Evolutionary conservation across 352 stramenopile genomes (phyloP).

Genomic region (Poterioochromonas sp.): DNA sequence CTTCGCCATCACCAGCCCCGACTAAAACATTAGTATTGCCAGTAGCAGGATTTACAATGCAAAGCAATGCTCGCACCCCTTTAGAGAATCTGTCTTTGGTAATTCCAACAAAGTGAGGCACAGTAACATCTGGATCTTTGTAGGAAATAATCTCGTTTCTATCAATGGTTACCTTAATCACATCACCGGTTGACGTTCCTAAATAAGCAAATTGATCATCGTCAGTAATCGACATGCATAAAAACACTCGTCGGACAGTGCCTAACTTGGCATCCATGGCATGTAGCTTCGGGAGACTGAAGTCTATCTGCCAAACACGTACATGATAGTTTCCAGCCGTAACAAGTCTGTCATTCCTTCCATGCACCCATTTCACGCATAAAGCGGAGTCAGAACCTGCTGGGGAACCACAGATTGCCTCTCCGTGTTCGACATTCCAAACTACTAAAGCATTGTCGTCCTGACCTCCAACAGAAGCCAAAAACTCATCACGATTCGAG

Average conservation of each 20-base stretch:
- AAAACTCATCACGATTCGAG: conserved; percentile 55
- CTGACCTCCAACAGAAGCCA: conserved; percentile 82
- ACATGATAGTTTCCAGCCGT: conserved; percentile 87
- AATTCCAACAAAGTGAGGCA: conserved; percentile 60
- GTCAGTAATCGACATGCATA: conserved; percentile 75
- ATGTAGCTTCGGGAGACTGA: conserved; percentile 76
- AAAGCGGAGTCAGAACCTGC: conserved; percentile 82
- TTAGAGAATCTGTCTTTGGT: conserved; percentile 83
- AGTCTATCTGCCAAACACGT: conserved; percentile 65
- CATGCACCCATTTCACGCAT: conserved; percentile 71
- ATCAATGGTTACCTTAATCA: conserved; percentile 86
- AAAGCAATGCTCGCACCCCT: conserved; percentile 69
- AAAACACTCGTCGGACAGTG: conserved; percentile 81
- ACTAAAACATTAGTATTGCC: conserved; percentile 78
- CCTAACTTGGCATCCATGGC: conserved; percentile 81
- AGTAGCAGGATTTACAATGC: conserved; percentile 60
- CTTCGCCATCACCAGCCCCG: conserved; percentile 75
- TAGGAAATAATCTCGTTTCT: conserved; percentile 70
- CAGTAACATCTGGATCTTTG: conserved; percentile 56
- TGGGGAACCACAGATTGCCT: conserved; percentile 75
- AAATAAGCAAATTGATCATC: conserved; percentile 84
- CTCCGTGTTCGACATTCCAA: conserved; percentile 76
- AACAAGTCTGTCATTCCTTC: conserved; percentile 80
- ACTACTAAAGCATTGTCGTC: conserved; percentile 94
- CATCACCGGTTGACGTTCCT: conserved; percentile 86